phyloP scores from a whole-genome alignment of 345 rosid species.

The Lenwebbia sp. region DNA sequence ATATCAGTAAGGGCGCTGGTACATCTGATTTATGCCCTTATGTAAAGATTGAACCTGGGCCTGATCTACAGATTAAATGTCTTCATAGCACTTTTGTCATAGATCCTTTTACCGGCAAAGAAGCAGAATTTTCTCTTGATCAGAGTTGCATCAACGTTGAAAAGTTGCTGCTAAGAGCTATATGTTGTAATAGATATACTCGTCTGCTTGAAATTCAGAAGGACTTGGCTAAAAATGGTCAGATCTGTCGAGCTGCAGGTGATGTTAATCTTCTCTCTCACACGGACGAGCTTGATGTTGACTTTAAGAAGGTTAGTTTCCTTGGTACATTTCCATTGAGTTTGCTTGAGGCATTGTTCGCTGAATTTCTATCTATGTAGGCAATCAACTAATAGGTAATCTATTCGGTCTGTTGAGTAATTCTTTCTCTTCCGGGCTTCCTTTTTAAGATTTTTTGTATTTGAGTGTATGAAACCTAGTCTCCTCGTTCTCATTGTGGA shows the following conservation, averaged over 20 bases:
- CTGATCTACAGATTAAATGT: constrained; percentile 73
- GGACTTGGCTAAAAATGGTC: constrained; percentile 61
- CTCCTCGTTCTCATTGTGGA: not conserved
- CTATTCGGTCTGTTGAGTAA: not conserved
- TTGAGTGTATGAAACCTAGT: not conserved
- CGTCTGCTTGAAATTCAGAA: constrained; percentile 91
- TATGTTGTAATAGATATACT: constrained; percentile 79
- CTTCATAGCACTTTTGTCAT: constrained; percentile 68
- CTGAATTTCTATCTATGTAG: not conserved
- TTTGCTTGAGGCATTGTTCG: not conserved
- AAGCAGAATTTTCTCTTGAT: constrained; percentile 72
- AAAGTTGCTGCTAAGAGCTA: constrained; percentile 80
- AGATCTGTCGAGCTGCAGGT: constrained; percentile 50
- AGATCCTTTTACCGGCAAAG: constrained; percentile 75
- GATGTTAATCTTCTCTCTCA: constrained; percentile 60
- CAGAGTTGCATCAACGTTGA: constrained; percentile 90
- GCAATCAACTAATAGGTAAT: not conserved
- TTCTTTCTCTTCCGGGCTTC: not conserved
- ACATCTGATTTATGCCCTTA: constrained; percentile 48
- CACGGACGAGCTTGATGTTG: constrained; percentile 37
- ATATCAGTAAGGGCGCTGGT: constrained; percentile 49
- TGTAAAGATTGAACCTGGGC: constrained; percentile 85
- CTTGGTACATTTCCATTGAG: not conserved
- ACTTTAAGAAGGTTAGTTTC: constrained; percentile 37
- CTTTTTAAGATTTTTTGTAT: not conserved